Conservation (phyloP, 1,284 basidiomycete genomes). For the Caloboletus inedulis region DNA sequence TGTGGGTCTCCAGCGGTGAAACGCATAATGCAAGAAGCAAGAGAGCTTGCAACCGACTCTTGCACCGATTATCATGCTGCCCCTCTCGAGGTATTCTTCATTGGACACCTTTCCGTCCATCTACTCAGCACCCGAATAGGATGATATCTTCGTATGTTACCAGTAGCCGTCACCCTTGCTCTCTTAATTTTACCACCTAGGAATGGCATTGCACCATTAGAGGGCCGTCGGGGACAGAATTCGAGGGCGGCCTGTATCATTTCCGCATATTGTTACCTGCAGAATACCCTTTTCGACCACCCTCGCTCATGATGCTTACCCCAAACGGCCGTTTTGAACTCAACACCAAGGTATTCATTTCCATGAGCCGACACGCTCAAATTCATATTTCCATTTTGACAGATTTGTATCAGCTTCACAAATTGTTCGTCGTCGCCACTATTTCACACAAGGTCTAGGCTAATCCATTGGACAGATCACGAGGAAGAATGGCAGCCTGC, state of each 20-base stretch:
- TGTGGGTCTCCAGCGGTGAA: conserved; percentile 63
- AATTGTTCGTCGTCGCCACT: conserved; percentile 54
- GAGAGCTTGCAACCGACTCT: conserved; percentile 80
- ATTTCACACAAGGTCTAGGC: conserved; percentile 25
- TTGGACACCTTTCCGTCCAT: conserved; percentile 1
- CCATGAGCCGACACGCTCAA: conserved; percentile 13
- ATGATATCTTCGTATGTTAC: conserved; percentile 73
- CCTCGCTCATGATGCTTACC: conserved; percentile 91
- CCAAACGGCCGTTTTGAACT: conserved; percentile 95
- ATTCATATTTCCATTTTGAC: conserved; percentile 5
- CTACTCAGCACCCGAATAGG: conserved; percentile 40
- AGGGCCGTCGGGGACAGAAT: conserved; percentile 84
- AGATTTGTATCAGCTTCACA: conserved; percentile 95
- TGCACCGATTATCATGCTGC: conserved; percentile 81
- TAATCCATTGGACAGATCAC: conserved; percentile 53
- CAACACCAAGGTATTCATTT: conserved; percentile 80
- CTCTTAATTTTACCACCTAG: conserved; percentile 41
- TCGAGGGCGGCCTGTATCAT: conserved; percentile 90
- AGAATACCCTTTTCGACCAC: conserved; percentile 93
- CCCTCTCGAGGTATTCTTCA: conserved; percentile 71
- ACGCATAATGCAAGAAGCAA: conserved; percentile 94
- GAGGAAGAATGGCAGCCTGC: conserved; percentile 96
- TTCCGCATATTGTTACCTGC: conserved; percentile 88
- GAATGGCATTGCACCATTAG: conserved; percentile 98
- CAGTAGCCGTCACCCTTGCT: conserved; percentile 8